Evolutionary conservation across 176 grass and related monocot genomes (phyloP), one percentile per base, ranked within the genome.

Genomic region (Zea luxurians): DNA sequence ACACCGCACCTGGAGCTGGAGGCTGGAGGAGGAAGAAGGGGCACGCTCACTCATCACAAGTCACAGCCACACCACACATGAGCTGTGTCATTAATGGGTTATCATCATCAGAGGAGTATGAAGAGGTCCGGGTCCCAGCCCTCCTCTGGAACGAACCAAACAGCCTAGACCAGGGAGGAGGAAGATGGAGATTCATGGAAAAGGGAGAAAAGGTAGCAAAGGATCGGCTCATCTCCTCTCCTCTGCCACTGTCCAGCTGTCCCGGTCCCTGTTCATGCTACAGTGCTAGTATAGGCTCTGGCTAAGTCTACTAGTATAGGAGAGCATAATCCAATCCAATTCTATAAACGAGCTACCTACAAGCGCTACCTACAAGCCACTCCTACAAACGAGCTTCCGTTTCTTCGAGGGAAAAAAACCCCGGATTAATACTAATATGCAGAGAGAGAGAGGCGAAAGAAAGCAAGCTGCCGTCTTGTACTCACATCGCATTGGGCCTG

Each of bases 401-500:
- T 58, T 18, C 2, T 58, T 58, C 8, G 54, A n/a, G 5, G 1
- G 13, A 17, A n/a, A 15, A 52, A 15, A 2, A 2, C 7, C 16
- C 53, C 53, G 20, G 20, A 20, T 20, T 9, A 18, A 55, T 6
- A 55, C 5, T 42, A 27, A 27, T 27, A 42, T 5, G 4, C 45
- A 4, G 7, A 18, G 7, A 3, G 20, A 58, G 54, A 9, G 27
- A 27, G 27, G 27, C 27, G 27, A 27, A 8, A 8, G 15, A 1
- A 16, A 17, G 5, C 1, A 47, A 45, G 41, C 41, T 42, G 27
- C 27, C 27, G 27, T 27, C 27, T 27, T 27, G 10, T 2, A 71
- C 91, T 85, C 64, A 95, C 91, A 70, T 94, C 91, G 75, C 80
- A 90, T 4, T 60, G 38, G 2, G 66, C 71, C 66, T 97, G 84